Conservation (phyloP, 1,284 basidiomycete species). For the Ustilago nuda region DNA sequence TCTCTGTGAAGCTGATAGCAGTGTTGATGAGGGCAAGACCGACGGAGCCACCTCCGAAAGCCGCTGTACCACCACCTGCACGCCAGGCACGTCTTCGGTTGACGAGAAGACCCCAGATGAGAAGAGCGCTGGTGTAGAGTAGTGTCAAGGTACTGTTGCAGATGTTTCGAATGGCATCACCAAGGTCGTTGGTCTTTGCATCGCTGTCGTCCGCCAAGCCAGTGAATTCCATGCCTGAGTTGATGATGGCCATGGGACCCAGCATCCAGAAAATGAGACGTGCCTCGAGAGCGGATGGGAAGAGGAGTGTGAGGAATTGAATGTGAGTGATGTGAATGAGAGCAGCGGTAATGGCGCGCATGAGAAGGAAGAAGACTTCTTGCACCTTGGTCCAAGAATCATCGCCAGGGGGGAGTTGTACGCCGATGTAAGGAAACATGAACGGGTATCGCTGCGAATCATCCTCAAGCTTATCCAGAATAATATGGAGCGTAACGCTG, state of each 20-base stretch:
- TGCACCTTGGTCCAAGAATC: conserved; percentile 77
- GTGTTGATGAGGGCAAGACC: conserved; percentile 65
- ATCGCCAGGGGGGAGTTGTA: conserved; percentile 79
- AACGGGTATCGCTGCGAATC: conserved; percentile 88
- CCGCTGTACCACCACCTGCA: conserved; percentile 88
- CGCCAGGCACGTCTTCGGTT: conserved; percentile 94
- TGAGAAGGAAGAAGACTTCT: conserved; percentile 83
- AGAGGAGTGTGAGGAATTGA: conserved; percentile 94
- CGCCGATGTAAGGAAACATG: conserved; percentile 89
- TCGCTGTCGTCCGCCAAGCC: conserved; percentile 74
- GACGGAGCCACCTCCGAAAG: conserved; percentile 78
- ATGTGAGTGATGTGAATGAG: conserved; percentile 95
- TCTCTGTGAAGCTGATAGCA: conserved; percentile 65
- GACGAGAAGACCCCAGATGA: conserved; percentile 92
- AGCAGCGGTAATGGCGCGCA: conserved; percentile 86
- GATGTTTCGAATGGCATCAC: conserved; percentile 87
- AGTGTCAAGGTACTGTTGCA: conserved; percentile 95
- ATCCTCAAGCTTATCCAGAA: conserved; percentile 75
- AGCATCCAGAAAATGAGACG: conserved; percentile 87
- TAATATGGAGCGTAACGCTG: conserved; percentile 71
- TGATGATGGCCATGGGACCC: conserved; percentile 86
- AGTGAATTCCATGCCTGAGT: conserved; percentile 86
- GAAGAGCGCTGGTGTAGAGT: conserved; percentile 87
- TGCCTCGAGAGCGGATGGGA: conserved; percentile 90
- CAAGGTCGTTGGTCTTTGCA: conserved; percentile 73